Evolutionary conservation across 768 basidiomycete species (phyloP), one percentile per base, ranked within the genome.

Genomic region (Agaricus blazei): DNA sequence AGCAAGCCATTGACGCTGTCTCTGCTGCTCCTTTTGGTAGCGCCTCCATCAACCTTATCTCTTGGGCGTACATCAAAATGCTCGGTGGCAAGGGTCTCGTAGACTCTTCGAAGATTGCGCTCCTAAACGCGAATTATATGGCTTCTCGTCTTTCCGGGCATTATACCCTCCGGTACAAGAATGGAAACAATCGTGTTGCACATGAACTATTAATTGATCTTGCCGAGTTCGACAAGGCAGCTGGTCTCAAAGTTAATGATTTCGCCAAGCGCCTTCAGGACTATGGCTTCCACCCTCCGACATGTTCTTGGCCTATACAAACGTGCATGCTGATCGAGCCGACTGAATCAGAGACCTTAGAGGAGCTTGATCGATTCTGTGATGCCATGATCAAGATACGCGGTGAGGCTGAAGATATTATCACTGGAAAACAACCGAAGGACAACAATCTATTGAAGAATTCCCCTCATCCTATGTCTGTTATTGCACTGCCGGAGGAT

Each of bases 11-110:
- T 59, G 76, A 87, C 29, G 90, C 97, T 5, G 88, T 98, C 45
- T 84, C 96, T 8, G 91, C 91, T 0, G 93, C 90, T 1, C 97
- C 94, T 0, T 98, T 85, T 66, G 96, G 97, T 44, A 95, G 93
- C 60, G 91, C 97, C 2, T 95, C 93, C 6, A 94, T 99, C 64
- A 85, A 91, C 46, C 79, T 95, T 58, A 98, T 98, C 64, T 98
- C 95, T 0, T 98, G 96, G 95, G 96, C 97, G 11, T 99, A 97
- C 70, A 92, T 97, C 79, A 96, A 91, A 75, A 98, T 99, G 97
- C 83, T 99, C n/a, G 97, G 97, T 27, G 96, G 95, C 7, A 75
- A 83, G 53, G 97, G 97, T 6, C 81, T 99, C 27, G 81, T 84
- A 24, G 81, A 93, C 57, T 86, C 93, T 0, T 90, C 94, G 2